Base-by-base conservation (phyloP, 768 basidiomycete species). In the Neoboletus subvelutipes region DNA sequence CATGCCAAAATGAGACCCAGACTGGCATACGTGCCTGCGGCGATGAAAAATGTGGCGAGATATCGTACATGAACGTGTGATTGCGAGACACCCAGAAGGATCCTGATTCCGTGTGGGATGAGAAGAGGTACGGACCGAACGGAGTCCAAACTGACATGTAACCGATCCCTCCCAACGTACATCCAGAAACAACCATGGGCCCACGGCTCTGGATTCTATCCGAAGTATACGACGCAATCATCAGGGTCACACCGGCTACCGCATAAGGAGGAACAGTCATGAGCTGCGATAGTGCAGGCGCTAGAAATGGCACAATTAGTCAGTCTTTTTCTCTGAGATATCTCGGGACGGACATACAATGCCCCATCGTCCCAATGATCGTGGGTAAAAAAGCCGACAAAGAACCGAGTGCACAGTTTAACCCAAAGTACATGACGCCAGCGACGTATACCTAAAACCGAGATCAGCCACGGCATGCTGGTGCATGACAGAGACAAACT, bases 181-280 rank as follows among this genome's bases (percentile, higher is more conserved):
- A 70, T 17, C 70, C 63, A 46, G 53, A 54, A 17, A 70, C 61
- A 22, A 78, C 48, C 49, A 74, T 61, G 36, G 71, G 39, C 1
- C 81, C 81, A 22, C 82, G 76, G 45, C 66, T 73, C 55, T 77
- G 76, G 2, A 77, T 68, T 56, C 76, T 70, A 59, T 81, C 79
- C 6, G 82, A 80, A 20, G 57, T 56, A 56, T 76, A 81, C 1
- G 75, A 77, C 10, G 67, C 52, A 13, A 64, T 29, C 49, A 76
- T 59, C 11, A 80, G 62, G 36, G 80, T 65, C 12, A 73, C 51
- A 11, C 78, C 67, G 1, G 76, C 75, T 4, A 75, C 73, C 7
- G 79, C 78, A 59, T 84, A 83, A 10, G 83, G 83, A 8, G 82
- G 80, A 12, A 83, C 81, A 6, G 80, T 80, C 62, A 81, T 73